Base-by-base conservation (phyloP, 1,139 yeast species). In the Yamadazyma spencermartinsiae region DNA sequence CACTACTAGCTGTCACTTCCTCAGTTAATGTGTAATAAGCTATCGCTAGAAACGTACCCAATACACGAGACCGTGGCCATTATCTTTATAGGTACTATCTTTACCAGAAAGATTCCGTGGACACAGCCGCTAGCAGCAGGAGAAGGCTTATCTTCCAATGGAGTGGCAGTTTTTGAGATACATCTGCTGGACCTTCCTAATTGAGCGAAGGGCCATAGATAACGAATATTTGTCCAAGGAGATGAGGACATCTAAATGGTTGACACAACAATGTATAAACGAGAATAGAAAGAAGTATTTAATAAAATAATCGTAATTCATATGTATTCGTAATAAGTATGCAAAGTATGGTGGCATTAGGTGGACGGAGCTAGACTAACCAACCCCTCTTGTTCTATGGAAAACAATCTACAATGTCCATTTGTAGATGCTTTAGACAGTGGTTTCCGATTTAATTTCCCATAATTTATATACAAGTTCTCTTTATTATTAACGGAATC, bases 311-410 rank as follows among this genome's bases (percentile, higher is more conserved):
- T 31, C n/a, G 32, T n/a, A 19, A 17, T 19, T 30, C 24, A 30
- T 18, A 19, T 26, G 15, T 30, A 30, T 31, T 19, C 18, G 27
- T 19, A 31, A 20, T 4, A 16, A 11, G 4, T 14, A 12, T 31
- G 19, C 18, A 14, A 13, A 8, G n/a, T 14, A n/a, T n/a, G n/a
- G n/a, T n/a, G n/a, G n/a, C n/a, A 19, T 9, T 19, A 19, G 21
- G 9, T 19, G 21, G 21, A 16, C 35, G 14, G 23, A 23, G 12
- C 16, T 9, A 23, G 7, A 9, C 47, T 42, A 44, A 45, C 71
- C 54, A 68, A 55, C 2, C 76, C 76, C 30, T 55, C 59, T 28
- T 55, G 51, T 41, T 66, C 66, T 19, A 68, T 56, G 9, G 58
- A 38, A 40, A 68, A 67, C 17, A 50, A 50, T 31, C 65, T 41